These are phyloP conservation scores for Cladosporium colombiae DNA, from an alignment of 2,329 filamentous ascomycete genomes.

Conservation along the genomic window DNA sequence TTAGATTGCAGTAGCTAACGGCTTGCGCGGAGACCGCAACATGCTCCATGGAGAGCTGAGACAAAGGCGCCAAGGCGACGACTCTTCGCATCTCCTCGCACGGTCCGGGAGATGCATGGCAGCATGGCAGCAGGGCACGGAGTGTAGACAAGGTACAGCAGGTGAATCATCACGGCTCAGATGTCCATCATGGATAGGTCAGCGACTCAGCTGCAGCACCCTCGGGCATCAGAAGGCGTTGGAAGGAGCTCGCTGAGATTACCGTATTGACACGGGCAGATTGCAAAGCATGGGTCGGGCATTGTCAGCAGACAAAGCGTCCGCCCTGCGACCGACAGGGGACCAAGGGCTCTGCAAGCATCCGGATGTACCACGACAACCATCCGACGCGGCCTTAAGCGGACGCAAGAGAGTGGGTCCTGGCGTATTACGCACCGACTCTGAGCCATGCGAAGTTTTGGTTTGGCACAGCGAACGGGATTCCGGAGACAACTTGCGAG, in stretches of 20 bases:
- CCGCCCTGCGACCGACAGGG: not conserved
- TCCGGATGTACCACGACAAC: constrained; percentile 5
- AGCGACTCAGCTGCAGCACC: not conserved
- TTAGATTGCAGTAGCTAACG: constrained; percentile 17
- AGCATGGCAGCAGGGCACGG: constrained; percentile 1
- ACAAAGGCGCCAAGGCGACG: constrained; percentile 11
- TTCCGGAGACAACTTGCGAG: constrained; percentile 1
- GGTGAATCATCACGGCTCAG: constrained; percentile 4
- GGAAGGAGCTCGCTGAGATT: constrained; percentile 3
- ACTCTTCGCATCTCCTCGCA: constrained; percentile 13
- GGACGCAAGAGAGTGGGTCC: constrained; percentile 1
- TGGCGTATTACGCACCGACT: not conserved
- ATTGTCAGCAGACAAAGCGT: constrained; percentile 15
- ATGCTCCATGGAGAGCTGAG: constrained; percentile 4
- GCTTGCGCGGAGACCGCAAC: constrained; percentile 9
- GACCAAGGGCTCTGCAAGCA: not conserved
- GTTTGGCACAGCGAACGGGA: constrained; percentile 7
- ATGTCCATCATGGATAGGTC: not conserved
- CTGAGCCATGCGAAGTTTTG: constrained; percentile 10
- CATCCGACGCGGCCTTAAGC: constrained; percentile 11
- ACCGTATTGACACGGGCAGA: constrained; percentile 1
- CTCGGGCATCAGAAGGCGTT: not conserved
- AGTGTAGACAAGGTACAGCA: not conserved
- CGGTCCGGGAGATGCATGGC: constrained; percentile 5
- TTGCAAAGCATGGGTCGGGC: constrained; percentile 12